These are phyloP conservation scores for Paspalum vaginatum DNA, from an alignment of 176 grass and related monocot species.

Conservation along the genomic window DNA sequence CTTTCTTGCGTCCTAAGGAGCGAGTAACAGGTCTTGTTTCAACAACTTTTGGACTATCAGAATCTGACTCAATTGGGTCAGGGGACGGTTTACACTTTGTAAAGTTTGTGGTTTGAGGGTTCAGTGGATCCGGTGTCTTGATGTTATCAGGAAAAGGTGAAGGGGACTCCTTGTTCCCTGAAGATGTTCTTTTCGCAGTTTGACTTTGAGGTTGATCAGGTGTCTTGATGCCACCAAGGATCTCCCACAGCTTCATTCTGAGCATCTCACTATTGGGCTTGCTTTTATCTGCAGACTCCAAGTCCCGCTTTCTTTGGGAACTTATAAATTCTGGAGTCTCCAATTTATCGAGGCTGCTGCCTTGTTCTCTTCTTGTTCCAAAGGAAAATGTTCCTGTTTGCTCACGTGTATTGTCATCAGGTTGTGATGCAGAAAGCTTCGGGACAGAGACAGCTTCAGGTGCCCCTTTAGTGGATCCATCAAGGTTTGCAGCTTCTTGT, in stretches of 20 bases:
- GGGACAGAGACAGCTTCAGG: conserved; percentile 45
- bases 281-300: conserved; percentile 44
- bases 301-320: conserved; percentile 39
- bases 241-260: conserved; percentile 84
- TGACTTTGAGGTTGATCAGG: conserved; percentile 40
- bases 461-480: conserved; percentile 46
- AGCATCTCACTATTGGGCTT: conserved; percentile 56
- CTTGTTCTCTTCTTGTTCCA: conserved; percentile 48
- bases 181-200: conserved; percentile 50
- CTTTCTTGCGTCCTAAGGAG: conserved; percentile 52
- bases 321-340: conserved; percentile 47
- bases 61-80: conserved; percentile 89
- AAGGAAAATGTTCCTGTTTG: conserved; percentile 56
- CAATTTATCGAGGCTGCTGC: conserved; percentile 39
- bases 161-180: conserved; percentile 55
- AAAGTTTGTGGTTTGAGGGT: conserved; percentile 53
- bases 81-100: conserved; percentile 61
- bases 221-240: conserved; percentile 62
- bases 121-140: conserved; percentile 50
- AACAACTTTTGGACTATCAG: conserved; percentile 67
- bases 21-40: conserved; percentile 66
- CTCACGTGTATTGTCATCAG: conserved; percentile 38
- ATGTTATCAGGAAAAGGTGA: conserved; percentile 54
- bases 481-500: conserved; percentile 48
- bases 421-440: conserved; percentile 48